Conservation (phyloP, 352 stramenopile genomes). For the Phytopythium mirpurense region DNA sequence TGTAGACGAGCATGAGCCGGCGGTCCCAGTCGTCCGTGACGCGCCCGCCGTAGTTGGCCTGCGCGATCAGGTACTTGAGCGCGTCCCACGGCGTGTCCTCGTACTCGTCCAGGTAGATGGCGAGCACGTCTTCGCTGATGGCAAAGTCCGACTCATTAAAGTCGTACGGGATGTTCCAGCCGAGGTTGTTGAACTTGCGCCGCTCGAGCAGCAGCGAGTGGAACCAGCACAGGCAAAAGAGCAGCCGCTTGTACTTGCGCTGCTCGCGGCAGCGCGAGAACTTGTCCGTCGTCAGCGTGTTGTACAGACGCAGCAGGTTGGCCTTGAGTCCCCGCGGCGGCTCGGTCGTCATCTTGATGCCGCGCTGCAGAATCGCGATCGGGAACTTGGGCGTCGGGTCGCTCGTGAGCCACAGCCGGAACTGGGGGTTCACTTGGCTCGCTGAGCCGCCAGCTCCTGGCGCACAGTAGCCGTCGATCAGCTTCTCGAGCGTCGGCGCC, state of each 20-base stretch:
- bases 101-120: slow-evolving; percentile 93
- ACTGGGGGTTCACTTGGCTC: slow-evolving; percentile 77
- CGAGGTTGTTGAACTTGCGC: slow-evolving; percentile 95
- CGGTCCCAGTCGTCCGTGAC: slow-evolving; percentile 97
- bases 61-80: slow-evolving; percentile 94
- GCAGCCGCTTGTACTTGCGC: slow-evolving; percentile 89
- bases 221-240: slow-evolving; percentile 96
- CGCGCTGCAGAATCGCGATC: slow-evolving; percentile 92
- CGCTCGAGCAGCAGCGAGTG: slow-evolving; percentile 93
- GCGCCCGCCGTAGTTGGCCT: slow-evolving; percentile 95
- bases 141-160: slow-evolving; percentile 97
- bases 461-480: slow-evolving; percentile 87
- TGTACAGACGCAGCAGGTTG: slow-evolving; percentile 94
- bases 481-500: slow-evolving; percentile 93
- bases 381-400: slow-evolving; percentile 93
- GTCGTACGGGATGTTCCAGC: slow-evolving; percentile 97
- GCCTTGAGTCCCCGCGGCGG: slow-evolving; percentile 89
- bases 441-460: slow-evolving; percentile 10
- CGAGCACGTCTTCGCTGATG: slow-evolving; percentile 95
- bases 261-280: slow-evolving; percentile 81
- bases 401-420: slow-evolving; percentile 92
- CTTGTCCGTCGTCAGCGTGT: slow-evolving; percentile 85
- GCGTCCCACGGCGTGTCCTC: slow-evolving; percentile 91
- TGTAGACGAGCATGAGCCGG: slow-evolving; percentile 94
- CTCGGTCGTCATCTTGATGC: slow-evolving; percentile 97